Conservation (phyloP, 768 basidiomycete species). For the Dendrothele bispora region DNA sequence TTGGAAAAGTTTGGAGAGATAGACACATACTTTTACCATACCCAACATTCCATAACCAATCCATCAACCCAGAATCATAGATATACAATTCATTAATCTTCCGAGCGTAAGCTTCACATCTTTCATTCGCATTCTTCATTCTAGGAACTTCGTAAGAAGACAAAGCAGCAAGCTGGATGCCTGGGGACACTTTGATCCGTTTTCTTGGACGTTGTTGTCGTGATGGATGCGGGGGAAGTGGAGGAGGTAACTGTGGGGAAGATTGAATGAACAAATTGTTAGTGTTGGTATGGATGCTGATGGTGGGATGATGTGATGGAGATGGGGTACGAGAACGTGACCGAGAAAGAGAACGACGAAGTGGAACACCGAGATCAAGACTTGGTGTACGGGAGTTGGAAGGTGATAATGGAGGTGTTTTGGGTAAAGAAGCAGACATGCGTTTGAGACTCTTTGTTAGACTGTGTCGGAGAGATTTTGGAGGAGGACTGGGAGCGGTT, state of each 20-base stretch:
- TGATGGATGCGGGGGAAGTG: neutral
- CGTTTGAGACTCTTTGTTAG: slow-evolving; percentile 46
- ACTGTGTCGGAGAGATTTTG: slow-evolving; percentile 50
- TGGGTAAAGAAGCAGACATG: slow-evolving; percentile 37
- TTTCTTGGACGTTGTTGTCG: neutral
- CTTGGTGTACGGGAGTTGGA: slow-evolving; percentile 2
- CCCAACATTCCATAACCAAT: slow-evolving; percentile 70
- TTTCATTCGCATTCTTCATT: slow-evolving; percentile 59
- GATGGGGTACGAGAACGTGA: slow-evolving; percentile 72
- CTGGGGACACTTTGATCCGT: slow-evolving; percentile 23
- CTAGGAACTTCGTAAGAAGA: slow-evolving; percentile 61
- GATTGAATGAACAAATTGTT: slow-evolving; percentile 3
- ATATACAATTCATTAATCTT: slow-evolving; percentile 83
- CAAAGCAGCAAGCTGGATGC: slow-evolving; percentile 76
- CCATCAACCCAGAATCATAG: slow-evolving; percentile 72
- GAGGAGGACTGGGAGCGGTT: slow-evolving; percentile 43
- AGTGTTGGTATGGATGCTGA: no score
- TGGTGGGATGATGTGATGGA: slow-evolving; percentile 34
- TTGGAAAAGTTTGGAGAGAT: slow-evolving; percentile 1
- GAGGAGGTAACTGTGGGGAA: neutral
- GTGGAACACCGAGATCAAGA: neutral
- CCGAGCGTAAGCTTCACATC: slow-evolving; percentile 69
- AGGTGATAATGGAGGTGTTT: slow-evolving; percentile 4
- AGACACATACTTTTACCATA: slow-evolving; percentile 50
- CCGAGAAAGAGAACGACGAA: neutral